Evolutionary conservation across 129 eudicot species (phyloP), one percentile per base, ranked within the genome.

Genomic region (Centella asiatica): DNA sequence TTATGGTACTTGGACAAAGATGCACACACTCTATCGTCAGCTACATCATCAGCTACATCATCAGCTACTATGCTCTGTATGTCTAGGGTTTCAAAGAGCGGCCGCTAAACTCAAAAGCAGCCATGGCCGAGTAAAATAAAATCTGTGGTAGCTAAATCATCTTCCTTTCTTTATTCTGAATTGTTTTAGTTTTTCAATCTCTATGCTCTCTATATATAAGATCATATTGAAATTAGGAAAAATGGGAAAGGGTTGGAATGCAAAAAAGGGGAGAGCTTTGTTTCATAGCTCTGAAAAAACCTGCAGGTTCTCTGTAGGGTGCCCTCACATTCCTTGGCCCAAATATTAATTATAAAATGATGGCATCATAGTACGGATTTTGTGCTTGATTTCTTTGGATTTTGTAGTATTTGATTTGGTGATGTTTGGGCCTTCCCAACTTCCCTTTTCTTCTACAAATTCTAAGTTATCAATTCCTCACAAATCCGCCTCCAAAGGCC

Each of bases 341-440:
- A 17, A 5, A 57, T 0, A 57, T 2, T 6, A n/a, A 57, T n/a
- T 1, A 3, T 6, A n/a, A n/a, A 6, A n/a, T n/a, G 54, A 19
- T 60, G 65, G 65, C 32, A 60, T 60, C 65, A 60, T 60, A 60
- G 50, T 37, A 60, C 65, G 50, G 49, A 39, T 60, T 39, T 60
- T 34, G 65, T 60, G 65, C 49, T 37, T 36, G 25, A 20, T n/a
- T n/a, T n/a, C n/a, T n/a, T n/a, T n/a, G n/a, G n/a, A n/a, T n/a
- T n/a, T 3, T 10, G 13, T 23, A 11, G 57, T 28, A 27, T 39
- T 18, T 60, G 65, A 37, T 26, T 37, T 33, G n/a, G 44, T 37
- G 49, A 39, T 37, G 26, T 60, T 60, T 1, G 65, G 65, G 0
- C 6, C 8, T 4, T 23, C 1, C 27, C n/a, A 11, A 0, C 5